Conservation (phyloP, 306 rosid species). For the Astragalus membranaceus region DNA sequence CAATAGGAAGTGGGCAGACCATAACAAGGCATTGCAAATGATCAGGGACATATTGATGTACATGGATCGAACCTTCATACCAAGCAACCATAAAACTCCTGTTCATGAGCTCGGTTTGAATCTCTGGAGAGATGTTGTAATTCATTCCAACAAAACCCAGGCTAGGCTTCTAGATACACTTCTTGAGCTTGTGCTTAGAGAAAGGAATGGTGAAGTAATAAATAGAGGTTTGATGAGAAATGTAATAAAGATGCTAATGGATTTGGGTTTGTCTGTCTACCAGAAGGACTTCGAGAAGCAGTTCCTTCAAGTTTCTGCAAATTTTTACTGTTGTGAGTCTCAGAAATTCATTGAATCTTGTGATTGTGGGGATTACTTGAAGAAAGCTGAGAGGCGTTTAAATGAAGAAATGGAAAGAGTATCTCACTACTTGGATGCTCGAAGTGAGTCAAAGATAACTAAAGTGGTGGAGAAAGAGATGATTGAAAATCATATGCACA, state of each 20-base stretch:
- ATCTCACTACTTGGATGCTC: conserved; percentile 44
- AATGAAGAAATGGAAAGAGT: conserved; percentile 50
- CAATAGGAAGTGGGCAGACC: conserved; percentile 55
- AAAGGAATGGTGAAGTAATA: conserved; percentile 49
- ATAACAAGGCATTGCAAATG: conserved; percentile 57
- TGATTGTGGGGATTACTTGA: conserved; percentile 51
- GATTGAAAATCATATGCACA: conserved; percentile 44
- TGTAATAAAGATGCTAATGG: conserved; percentile 43
- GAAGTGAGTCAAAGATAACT: conserved; percentile 40
- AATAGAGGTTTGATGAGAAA: conserved; percentile 56
- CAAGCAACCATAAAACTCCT: conserved; percentile 45
- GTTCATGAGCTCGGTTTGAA: conserved; percentile 56
- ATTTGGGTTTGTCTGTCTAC: conserved; percentile 45
- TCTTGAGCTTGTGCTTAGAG: conserved; percentile 43
- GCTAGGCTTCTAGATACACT: conserved; percentile 45
- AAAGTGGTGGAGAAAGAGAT: conserved; percentile 46
- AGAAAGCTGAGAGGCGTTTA: conserved; percentile 46
- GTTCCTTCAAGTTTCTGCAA: conserved; percentile 40
- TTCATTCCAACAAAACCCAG: conserved; percentile 43
- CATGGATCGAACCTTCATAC: conserved; percentile 54
- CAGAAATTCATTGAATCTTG: conserved; percentile 47
- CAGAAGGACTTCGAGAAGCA: conserved; percentile 44
- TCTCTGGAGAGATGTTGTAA: conserved; percentile 53
- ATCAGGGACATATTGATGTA: conserved; percentile 57
- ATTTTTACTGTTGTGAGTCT: conserved; percentile 43